Evolutionary conservation across 306 rosid species (phyloP).

Genomic region (Acacia confusa): DNA sequence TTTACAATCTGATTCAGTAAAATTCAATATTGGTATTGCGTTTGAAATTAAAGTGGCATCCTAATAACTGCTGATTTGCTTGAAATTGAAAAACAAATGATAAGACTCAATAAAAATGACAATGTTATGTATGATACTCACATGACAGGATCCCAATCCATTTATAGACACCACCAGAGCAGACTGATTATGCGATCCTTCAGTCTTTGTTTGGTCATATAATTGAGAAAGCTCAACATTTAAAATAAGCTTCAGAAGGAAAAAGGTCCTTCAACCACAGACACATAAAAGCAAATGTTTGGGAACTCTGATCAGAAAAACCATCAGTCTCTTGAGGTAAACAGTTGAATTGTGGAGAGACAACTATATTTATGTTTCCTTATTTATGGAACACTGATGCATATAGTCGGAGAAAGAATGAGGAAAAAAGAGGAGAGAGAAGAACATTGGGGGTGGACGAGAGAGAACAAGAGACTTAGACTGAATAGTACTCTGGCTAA

Average conservation of each 20-base stretch:
- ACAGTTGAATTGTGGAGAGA: conserved; percentile 5
- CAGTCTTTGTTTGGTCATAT: conserved; percentile 14
- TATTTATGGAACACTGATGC: not conserved
- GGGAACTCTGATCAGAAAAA: conserved; percentile 24
- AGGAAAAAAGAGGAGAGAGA: too few species aligned
- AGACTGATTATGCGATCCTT: not conserved
- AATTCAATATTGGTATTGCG: not conserved
- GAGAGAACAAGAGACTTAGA: too few species aligned
- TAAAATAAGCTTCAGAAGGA: conserved; percentile 17
- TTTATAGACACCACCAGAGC: conserved; percentile 6
- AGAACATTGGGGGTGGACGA: too few species aligned
- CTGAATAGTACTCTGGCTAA: too few species aligned
- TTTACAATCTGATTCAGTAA: not conserved
- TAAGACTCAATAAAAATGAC: not conserved
- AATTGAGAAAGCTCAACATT: conserved; percentile 25
- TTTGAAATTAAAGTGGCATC: not conserved
- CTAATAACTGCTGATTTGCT: not conserved
- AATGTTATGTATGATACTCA: not conserved
- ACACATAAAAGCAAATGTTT: conserved; percentile 13
- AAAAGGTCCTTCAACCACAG: conserved; percentile 12
- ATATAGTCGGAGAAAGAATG: too few species aligned
- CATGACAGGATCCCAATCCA: not conserved
- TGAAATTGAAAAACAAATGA: not conserved
- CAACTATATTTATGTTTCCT: conserved; percentile 13
- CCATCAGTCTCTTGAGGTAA: conserved; percentile 6